Evolutionary conservation across 2,329 filamentous ascomycete genomes (phyloP).

Genomic region (Phoma sp.): DNA sequence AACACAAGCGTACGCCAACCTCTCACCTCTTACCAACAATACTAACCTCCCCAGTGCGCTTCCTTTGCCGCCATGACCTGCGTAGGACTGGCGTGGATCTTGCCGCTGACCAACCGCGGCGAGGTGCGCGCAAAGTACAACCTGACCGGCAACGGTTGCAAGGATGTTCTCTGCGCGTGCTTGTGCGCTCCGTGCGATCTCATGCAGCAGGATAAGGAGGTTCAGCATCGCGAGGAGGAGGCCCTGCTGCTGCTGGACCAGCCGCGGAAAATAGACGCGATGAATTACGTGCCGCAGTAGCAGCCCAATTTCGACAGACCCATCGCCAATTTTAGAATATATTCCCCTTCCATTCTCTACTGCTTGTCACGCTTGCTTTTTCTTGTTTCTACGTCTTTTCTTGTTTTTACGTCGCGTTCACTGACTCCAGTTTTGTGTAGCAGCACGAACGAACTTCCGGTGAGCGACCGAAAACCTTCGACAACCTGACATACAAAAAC

Average conservation of each 20-base stretch:
- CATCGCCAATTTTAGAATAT: no score
- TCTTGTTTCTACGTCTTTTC: no score
- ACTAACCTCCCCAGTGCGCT: constrained; percentile 32
- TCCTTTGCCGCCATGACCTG: constrained; percentile 34
- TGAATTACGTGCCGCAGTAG: constrained; percentile 35
- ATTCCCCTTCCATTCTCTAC: not conserved
- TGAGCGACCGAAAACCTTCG: no score
- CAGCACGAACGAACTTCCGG: no score
- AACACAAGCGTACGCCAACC: constrained; percentile 31
- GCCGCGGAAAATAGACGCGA: constrained; percentile 28
- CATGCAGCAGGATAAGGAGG: constrained; percentile 45
- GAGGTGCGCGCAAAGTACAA: constrained; percentile 43
- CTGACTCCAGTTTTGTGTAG: no score
- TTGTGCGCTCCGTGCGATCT: constrained; percentile 45
- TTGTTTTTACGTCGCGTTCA: no score
- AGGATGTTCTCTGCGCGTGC: constrained; percentile 44
- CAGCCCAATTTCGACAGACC: constrained; percentile 3
- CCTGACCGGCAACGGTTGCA: constrained; percentile 40
- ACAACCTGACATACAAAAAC: no score
- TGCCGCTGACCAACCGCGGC: constrained; percentile 41
- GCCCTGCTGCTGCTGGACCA: constrained; percentile 22
- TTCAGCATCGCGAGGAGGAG: constrained; percentile 28
- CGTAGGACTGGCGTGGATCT: constrained; percentile 37
- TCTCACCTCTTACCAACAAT: not conserved
- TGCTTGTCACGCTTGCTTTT: not conserved